Evolutionary conservation across 2,329 filamentous ascomycete species (phyloP).

Genomic region (Madurella fahalii): DNA sequence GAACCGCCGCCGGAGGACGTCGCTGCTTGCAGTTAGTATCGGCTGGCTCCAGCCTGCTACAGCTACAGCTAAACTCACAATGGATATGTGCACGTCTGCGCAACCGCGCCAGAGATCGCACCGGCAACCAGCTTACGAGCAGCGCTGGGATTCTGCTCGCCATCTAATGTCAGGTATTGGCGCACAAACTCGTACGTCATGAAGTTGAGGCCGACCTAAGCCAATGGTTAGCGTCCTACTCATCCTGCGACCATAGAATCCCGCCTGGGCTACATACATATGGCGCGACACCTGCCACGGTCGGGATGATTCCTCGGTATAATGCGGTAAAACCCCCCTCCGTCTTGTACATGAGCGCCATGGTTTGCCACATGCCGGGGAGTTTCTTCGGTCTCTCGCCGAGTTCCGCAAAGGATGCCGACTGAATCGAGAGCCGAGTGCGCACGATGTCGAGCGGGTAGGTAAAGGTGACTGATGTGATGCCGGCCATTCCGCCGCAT

Average conservation of each 20-base stretch:
- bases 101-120: constrained; percentile 91
- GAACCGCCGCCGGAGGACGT: constrained; percentile 88
- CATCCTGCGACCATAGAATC: background rate
- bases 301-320: constrained; percentile 93
- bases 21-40: constrained; percentile 48
- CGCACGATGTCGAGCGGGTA: constrained; percentile 98
- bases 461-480: constrained; percentile 91
- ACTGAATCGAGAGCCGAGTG: constrained; percentile 93
- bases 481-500: constrained; percentile 88
- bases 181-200: constrained; percentile 95
- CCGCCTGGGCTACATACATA: constrained; percentile 56
- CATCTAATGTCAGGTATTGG: constrained; percentile 78
- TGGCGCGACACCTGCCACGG: constrained; percentile 89
- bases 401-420: constrained; percentile 85
- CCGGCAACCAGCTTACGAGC: constrained; percentile 81
- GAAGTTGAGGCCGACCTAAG: constrained; percentile 88
- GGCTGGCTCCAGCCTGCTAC: background rate
- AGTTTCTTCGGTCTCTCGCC: constrained; percentile 61
- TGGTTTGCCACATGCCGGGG: constrained; percentile 87
- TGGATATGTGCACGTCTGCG: constrained; percentile 96
- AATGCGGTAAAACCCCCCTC: constrained; percentile 82
- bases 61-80: constrained; percentile 62
- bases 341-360: constrained; percentile 79
- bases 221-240: constrained; percentile 21
- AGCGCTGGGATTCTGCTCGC: constrained; percentile 76